phyloP scores from a whole-genome alignment of 2,329 filamentous ascomycete genomes.

The Blastomyces percursus region DNA sequence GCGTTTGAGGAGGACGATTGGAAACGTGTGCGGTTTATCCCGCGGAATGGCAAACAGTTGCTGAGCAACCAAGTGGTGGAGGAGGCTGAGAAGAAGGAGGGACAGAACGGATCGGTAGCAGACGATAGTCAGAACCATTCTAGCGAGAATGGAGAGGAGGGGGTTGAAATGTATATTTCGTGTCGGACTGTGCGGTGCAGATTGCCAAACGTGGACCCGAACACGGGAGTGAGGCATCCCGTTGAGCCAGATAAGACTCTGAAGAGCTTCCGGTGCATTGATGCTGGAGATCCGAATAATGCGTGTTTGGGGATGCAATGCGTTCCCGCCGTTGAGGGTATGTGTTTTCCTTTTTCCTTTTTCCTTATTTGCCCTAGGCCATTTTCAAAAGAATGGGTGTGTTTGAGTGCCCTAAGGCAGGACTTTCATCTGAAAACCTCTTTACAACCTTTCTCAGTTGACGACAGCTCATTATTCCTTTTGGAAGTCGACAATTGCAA shows the following conservation, averaged over 20 bases:
- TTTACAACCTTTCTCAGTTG: not conserved
- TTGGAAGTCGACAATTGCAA: not conserved
- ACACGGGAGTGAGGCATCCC: slow-evolving; percentile 40
- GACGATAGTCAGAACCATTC: not conserved
- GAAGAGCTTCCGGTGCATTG: slow-evolving; percentile 41
- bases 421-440: not conserved
- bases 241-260: slow-evolving; percentile 41
- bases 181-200: slow-evolving; percentile 50
- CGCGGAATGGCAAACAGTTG: slow-evolving; percentile 15
- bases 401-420: not conserved
- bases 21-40: slow-evolving; percentile 39
- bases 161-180: slow-evolving; percentile 35
- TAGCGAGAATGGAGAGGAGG: slow-evolving; percentile 18
- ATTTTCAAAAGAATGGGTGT: not conserved
- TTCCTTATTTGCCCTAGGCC: not conserved
- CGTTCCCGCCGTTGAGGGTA: slow-evolving; percentile 25
- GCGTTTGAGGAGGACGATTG: slow-evolving; percentile 48
- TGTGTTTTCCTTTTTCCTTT: slow-evolving; percentile 10
- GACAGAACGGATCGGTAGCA: not conserved
- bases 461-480: not conserved
- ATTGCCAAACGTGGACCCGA: slow-evolving; percentile 49
- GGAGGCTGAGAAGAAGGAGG: not conserved
- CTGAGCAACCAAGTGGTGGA: not conserved
- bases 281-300: slow-evolving; percentile 38
- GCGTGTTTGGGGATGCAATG: slow-evolving; percentile 46